Base-by-base conservation (phyloP, 495 filamentous ascomycete species). In the Trypethelium eluteriae region DNA sequence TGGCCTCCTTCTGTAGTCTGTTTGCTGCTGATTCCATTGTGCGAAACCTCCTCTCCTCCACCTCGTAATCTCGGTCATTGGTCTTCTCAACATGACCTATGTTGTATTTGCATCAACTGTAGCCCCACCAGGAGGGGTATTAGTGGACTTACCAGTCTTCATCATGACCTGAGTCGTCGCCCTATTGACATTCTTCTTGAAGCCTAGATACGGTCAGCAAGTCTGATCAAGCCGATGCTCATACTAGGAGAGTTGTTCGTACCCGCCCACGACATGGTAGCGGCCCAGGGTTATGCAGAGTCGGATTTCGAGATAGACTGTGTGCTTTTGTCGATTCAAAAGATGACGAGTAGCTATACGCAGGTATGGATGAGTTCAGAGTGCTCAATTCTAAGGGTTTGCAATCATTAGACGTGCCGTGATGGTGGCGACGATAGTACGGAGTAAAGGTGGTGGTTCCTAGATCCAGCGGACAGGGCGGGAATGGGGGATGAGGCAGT, bases 111-210 rank as follows among this genome's bases (percentile, higher is more conserved):
- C 7, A 59, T 59, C 32, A 59, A 32, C 32, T 36, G 14, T 14
- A 36, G 32, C 53, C 53, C 32, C 53, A 59, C 25, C 7, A 36
- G 7, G 32, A 14, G 32, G 53, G 53, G 32, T 10, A 7, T 34
- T 34, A 34, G n/a, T 3, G 14, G n/a, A 59, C 32, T 11, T 36
- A 91, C 88, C 91, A 25, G 94, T 93, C 83, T 97, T 98, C 94
- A 98, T 98, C 92, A 98, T 97, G 65, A 97, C 93, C 87, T 96
- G 93, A 76, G 95, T 97, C 77, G 93, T 96, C 68, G 94, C 93
- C 78, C 94, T 91, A 81, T 94, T 94, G 82, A 96, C 92, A 84
- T 93, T 95, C 77, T 97, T 98, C 84, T 97, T 98, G 80, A 98
- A 97, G 64, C 94, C 94, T 96, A 72, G 56, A 68, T 53, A 32